Base-by-base conservation (phyloP, 768 basidiomycete genomes). In the Lentinula edodes region DNA sequence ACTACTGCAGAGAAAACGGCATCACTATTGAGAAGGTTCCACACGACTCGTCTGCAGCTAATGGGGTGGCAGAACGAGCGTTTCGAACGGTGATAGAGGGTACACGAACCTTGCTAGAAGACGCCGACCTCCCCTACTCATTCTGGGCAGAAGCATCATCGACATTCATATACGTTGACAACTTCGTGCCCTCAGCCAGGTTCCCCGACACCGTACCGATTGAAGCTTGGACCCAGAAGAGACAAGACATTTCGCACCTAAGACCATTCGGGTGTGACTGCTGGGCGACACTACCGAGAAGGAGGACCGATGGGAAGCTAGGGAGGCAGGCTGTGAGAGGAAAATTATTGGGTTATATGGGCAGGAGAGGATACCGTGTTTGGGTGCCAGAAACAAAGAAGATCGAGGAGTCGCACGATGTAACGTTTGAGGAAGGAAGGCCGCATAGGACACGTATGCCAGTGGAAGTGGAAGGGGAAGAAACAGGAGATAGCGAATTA, bases 11-110 rank as follows among this genome's bases (percentile, higher is more conserved):
- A 0, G 42, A 58, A 7, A 53, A 68, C 10, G 72, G 74, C 1
- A 72, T 73, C 15, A 20, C 15, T 7, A 65, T 51, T 23, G 61
- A 67, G 64, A 65, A 48, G n/a, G 66, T 66, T 34, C 62, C 58
- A 12, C 72, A 66, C 0, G 32, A 70, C 48, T 68, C 69, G 0
- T 71, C 67, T 12, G 52, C 69, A 23, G 68, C 70, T 16, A 72
- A 74, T 20, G 70, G 73, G 0, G 52, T 71, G 5, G 68, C 67
- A 0, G 69, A 74, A 48, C 64, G 64, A 0, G 56, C 63, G 1
- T 72, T 71, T 45, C 36, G 61, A 0, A 70, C 66, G 0, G 52
- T 72, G 0, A 43, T 68, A 2, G 69, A 73, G 38, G 58, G 63
- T 0, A 61, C 63, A 1, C 59, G 66, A 6, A 51, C 50, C n/a